These are phyloP conservation scores for Cicer yamashitae DNA, from an alignment of 306 rosid species.

Conservation along the genomic window DNA sequence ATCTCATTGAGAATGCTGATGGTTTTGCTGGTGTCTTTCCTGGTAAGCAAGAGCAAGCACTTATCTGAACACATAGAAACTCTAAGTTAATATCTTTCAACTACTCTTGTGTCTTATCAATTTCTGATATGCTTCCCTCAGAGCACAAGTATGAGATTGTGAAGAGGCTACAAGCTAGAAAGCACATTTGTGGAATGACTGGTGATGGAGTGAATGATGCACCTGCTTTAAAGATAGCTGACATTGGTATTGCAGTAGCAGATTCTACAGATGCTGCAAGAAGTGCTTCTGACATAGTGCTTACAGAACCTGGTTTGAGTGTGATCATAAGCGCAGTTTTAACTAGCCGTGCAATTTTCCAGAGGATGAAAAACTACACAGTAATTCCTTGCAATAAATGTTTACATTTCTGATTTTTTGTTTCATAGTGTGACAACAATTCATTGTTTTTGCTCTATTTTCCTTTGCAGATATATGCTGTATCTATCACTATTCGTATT, in stretches of 20 bases:
- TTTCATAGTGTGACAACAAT: constrained; percentile 23
- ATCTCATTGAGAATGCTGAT: constrained; percentile 81
- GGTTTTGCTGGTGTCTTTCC: constrained; percentile 92
- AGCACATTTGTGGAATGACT: constrained; percentile 84
- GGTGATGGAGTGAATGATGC: constrained; percentile 89
- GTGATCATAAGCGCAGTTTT: constrained; percentile 81
- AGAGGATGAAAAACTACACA: constrained; percentile 81
- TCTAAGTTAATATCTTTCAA: background rate
- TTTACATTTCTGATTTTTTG: background rate
- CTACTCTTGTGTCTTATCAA: background rate
- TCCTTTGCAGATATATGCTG: constrained; percentile 71
- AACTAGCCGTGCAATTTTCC: constrained; percentile 82
- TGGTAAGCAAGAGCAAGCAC: constrained; percentile 50
- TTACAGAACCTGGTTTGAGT: constrained; percentile 82
- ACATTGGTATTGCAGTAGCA: constrained; percentile 83
- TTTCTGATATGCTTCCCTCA: constrained; percentile 39
- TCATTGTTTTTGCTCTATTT: constrained; percentile 9
- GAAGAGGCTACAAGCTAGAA: constrained; percentile 69
- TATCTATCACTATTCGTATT: constrained; percentile 81
- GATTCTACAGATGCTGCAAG: constrained; percentile 80
- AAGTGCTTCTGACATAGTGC: constrained; percentile 79
- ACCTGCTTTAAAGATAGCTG: constrained; percentile 80
- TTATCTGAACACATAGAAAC: background rate
- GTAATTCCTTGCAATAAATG: constrained; percentile 45
- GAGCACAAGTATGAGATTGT: constrained; percentile 87